phyloP scores from a whole-genome alignment of 805 yeast species.

The Kluyveromyces siamensis region DNA sequence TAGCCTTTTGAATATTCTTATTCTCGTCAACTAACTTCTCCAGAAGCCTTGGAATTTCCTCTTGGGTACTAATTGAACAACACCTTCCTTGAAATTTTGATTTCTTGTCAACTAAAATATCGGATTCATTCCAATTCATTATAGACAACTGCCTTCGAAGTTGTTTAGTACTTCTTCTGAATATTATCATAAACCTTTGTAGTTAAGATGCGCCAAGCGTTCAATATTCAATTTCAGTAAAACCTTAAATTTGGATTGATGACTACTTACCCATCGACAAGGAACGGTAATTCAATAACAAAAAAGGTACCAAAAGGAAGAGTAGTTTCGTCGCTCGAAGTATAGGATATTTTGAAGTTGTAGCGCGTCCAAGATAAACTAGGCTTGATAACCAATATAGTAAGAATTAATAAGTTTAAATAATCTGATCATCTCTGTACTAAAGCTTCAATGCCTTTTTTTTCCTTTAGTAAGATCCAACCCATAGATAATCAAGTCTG shows the following conservation, averaged over 20 bases:
- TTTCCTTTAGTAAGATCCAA: background rate
- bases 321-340: too few relatives aligned
- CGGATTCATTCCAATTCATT: conserved; percentile 35
- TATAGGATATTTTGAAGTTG: too few relatives aligned
- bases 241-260: background rate
- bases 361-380: too few relatives aligned
- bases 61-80: conserved; percentile 29
- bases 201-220: background rate
- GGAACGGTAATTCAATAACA: too few relatives aligned
- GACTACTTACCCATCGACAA: too few relatives aligned
- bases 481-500: background rate
- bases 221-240: too few relatives aligned
- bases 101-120: conserved; percentile 38
- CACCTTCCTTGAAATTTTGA: conserved; percentile 64
- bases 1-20: conserved; percentile 45
- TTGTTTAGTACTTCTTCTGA: background rate
- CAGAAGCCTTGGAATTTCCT: conserved; percentile 38
- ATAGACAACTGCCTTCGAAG: background rate
- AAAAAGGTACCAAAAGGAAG: too few relatives aligned
- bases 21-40: conserved; percentile 35
- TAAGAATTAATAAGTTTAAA: too few relatives aligned
- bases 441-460: background rate
- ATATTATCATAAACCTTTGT: background rate
- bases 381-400: too few relatives aligned
- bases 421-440: too few relatives aligned